These are phyloP conservation scores for Meira miltonrushii DNA, from an alignment of 1,284 basidiomycete species.

Conservation along the genomic window DNA sequence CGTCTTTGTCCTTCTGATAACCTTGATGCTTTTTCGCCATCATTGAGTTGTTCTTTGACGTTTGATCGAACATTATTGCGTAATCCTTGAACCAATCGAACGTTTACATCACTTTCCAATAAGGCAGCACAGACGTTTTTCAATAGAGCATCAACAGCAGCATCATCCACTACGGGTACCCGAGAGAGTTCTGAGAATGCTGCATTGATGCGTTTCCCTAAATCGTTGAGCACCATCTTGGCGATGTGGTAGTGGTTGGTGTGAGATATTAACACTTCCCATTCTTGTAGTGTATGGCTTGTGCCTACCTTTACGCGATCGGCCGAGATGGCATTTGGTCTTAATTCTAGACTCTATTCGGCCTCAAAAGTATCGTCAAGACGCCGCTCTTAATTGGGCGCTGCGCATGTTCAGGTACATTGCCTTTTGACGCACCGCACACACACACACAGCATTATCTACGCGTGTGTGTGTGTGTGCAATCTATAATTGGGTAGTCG, in stretches of 20 bases:
- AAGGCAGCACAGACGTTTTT: conserved; percentile 93
- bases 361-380: no score
- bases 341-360: no score
- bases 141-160: conserved; percentile 60
- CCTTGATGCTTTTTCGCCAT: conserved; percentile 33
- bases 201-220: conserved; percentile 87
- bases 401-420: no score
- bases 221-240: conserved; percentile 87
- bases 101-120: conserved; percentile 95
- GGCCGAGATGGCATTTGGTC: no score
- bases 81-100: conserved; percentile 83
- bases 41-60: conserved; percentile 60
- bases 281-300: no score
- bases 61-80: conserved; percentile 70
- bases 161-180: conserved; percentile 71
- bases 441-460: no score
- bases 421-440: no score
- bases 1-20: conserved; percentile 41
- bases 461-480: no score
- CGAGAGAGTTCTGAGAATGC: conserved; percentile 85
- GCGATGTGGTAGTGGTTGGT: neutral
- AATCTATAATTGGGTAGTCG: no score
- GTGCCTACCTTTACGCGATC: no score
- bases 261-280: no score
- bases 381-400: no score